Base-by-base conservation (phyloP, 768 basidiomycete species). In the Strobilomyces confusus region DNA sequence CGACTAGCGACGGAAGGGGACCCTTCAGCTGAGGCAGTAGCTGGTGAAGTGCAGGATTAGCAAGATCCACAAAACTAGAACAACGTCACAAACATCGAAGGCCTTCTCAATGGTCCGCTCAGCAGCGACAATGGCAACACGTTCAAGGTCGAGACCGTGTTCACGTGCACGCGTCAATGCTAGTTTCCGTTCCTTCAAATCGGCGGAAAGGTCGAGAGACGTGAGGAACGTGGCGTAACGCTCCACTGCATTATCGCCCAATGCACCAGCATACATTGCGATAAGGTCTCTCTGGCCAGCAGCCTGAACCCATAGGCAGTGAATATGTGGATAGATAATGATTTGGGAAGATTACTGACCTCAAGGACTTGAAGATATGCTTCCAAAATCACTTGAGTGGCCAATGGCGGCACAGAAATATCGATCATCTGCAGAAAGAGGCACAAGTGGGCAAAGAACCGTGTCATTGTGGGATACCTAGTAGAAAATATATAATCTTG, bases 381-480 rank as follows among this genome's bases (percentile, higher is more conserved):
- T 64, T 95, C 89, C 25, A 98, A 72, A 48, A 99, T 91, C 29
- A 80, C 71, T 63, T 95, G 92, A 0, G 83, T 86, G 0, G 90
- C 82, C 13, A 82, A 69, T 2, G 86, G 83, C 0, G 94, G 88
- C 0, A 92, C 80, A 0, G 82, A 67, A 33, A 86, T 72, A 46
- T 87, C 86, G 33, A 97, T 88, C 72, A 92, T 82, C 57, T 89
- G 84, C 4, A 97, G 77, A 71, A 86, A 92, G 29, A 98, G 82
- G 58, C 92, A 92, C 22, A 98, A 74, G 64, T 99, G 95, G 0
- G 94, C 88, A 63, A 95, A 97, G 73, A 98, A 99, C 4, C 94
- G 86, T 42, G 82, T 83, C 77, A 91, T 79, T 0, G 80, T 77
- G 0, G 83, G 75, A 62, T 87, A 88, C 58, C 87, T 89, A 51